phyloP scores from a whole-genome alignment of 805 yeast genomes.

The Danielia reshetovae region DNA sequence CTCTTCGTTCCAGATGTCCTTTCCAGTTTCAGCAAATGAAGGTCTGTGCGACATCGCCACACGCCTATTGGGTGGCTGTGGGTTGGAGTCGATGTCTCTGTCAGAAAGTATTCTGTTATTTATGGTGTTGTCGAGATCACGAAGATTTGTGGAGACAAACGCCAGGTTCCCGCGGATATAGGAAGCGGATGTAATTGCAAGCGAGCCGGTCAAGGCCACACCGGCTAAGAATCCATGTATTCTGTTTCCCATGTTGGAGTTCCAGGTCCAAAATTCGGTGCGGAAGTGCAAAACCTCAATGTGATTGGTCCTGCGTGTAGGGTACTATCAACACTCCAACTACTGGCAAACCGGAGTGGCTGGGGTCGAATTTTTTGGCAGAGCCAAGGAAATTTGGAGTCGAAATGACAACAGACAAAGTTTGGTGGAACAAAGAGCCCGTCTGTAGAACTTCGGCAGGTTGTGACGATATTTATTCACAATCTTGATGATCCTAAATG shows the following conservation, averaged over 20 bases:
- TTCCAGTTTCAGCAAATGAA: conserved; percentile 53
- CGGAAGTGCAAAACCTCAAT: too few species aligned
- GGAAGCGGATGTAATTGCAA: conserved; percentile 51
- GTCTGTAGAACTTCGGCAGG: too few species aligned
- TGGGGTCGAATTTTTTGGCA: too few species aligned
- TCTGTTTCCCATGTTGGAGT: conserved; percentile 35
- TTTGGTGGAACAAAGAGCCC: too few species aligned
- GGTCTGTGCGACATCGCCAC: conserved; percentile 28
- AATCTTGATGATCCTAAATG: too few species aligned
- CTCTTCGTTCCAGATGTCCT: conserved; percentile 79
- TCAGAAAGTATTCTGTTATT: conserved; percentile 51
- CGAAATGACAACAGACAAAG: too few species aligned
- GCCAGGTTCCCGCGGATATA: conserved; percentile 48
- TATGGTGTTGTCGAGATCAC: conserved; percentile 46
- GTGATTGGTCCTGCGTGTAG: too few species aligned
- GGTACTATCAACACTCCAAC: too few species aligned
- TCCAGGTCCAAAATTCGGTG: too few species aligned
- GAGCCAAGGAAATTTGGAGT: too few species aligned
- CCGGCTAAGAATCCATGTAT: conserved; percentile 46
- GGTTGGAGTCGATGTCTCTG: conserved; percentile 41
- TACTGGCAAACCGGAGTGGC: too few species aligned
- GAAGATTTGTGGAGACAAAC: conserved; percentile 45
- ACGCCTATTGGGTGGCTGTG: conserved; percentile 37
- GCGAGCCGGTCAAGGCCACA: conserved; percentile 57
- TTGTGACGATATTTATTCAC: too few species aligned